A percentile compares a stretch with the other conserved stretches of the same genome.
phyloP scores from a whole-genome alignment of 2,329 filamentous ascomycete species.

The Aspergillus quadrilineatus region DNA sequence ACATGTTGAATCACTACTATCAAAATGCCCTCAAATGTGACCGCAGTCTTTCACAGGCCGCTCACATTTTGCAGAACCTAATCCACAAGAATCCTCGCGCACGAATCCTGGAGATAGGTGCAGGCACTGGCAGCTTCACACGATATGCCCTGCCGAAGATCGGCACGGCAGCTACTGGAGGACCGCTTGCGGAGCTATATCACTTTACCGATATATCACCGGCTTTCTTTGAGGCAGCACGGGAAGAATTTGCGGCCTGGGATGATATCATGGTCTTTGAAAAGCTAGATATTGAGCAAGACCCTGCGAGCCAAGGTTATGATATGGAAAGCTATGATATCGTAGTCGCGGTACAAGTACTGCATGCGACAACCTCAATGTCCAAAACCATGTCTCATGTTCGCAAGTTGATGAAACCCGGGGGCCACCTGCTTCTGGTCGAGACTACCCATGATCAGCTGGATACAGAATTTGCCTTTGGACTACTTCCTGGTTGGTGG shows the following conservation, averaged over 20 bases:
- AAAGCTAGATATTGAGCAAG: background rate
- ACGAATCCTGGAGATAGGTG: background rate
- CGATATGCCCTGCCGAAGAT: background rate
- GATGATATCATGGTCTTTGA: background rate
- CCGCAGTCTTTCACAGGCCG: background rate
- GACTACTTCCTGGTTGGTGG: background rate
- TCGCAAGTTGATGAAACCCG: background rate
- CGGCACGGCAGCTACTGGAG: background rate
- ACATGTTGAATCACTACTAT: background rate
- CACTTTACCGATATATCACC: background rate
- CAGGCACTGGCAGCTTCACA: background rate
- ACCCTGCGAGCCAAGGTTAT: background rate
- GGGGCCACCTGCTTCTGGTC: background rate
- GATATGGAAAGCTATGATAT: background rate
- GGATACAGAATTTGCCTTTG: background rate
- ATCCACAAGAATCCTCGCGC: background rate
- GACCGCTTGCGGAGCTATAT: background rate
- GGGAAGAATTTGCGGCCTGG: background rate
- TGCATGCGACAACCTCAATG: background rate
- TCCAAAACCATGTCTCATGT: background rate
- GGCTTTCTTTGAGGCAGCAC: background rate
- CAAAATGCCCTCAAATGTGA: background rate
- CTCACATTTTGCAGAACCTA: background rate
- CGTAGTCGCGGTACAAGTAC: background rate
- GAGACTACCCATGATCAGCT: background rate